Percentiles rank a stretch among this genome's conserved stretches.
Evolutionary conservation across 306 rosid genomes (phyloP).

Genomic region (Adenanthera pavonina): DNA sequence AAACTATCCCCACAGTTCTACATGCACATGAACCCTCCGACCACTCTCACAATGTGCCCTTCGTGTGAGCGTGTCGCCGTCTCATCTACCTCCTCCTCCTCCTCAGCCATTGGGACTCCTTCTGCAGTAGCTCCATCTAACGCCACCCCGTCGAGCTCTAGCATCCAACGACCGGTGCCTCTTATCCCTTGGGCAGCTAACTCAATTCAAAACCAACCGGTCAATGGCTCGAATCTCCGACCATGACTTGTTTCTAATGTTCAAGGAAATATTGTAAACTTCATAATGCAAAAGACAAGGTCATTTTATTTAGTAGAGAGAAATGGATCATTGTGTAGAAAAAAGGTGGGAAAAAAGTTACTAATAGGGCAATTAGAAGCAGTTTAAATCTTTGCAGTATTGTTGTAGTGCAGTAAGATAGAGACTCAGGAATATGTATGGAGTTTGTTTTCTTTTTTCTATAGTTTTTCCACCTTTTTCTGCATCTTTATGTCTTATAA

Average conservation of each 20-base stretch:
- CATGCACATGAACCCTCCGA: conserved; percentile 95
- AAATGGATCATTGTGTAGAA: conserved; percentile 16
- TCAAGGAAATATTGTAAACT: background rate
- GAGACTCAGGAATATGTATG: background rate
- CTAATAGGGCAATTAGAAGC: background rate
- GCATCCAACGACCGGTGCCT: conserved; percentile 50
- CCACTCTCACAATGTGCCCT: conserved; percentile 98
- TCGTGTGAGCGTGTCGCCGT: conserved; percentile 82
- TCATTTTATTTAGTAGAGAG: background rate
- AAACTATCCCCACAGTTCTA: conserved; percentile 86
- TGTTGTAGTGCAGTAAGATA: background rate
- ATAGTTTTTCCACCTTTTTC: too few species aligned
- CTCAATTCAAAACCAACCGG: conserved; percentile 46
- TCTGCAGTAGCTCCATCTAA: conserved; percentile 25
- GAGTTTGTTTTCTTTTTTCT: background rate
- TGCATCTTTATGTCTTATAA: background rate
- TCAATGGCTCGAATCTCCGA: conserved; percentile 10
- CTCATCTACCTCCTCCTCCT: conserved; percentile 48
- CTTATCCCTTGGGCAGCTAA: conserved; percentile 74
- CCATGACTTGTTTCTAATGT: background rate
- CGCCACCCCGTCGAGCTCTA: conserved; percentile 34
- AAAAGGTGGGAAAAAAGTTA: background rate
- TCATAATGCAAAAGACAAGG: background rate
- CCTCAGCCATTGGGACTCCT: conserved; percentile 46
- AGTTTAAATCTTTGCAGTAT: background rate